Base-by-base conservation (phyloP, 768 basidiomycete genomes). In the Leccinum pellstonianum region DNA sequence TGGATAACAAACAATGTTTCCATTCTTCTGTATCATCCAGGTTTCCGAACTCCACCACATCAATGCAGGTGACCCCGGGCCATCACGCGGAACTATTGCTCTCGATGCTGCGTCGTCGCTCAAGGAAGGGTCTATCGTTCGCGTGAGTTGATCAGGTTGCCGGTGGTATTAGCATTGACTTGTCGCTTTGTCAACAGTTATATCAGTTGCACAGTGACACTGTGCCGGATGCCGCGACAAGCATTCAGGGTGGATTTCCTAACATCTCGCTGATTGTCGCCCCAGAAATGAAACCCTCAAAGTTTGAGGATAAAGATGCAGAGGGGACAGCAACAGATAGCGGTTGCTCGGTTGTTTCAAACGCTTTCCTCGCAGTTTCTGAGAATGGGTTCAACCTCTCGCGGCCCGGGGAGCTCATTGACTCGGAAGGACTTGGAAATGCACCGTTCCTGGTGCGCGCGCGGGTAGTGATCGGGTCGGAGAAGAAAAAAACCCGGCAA, bases 61-160 rank as follows among this genome's bases (percentile, higher is more conserved):
- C 59, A 83, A 79, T 23, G 86, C 89, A 0, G 90, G 90, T 3
- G 88, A 88, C 66, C 8, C 27, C 27, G 8, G 27, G 27, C 89
- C 88, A 2, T 84, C 84, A 15, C 80, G 86, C 5, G 90, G 90
- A 2, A 79, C 80, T 4, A 78, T 91, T 14, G 83, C 90, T 1
- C 74, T 92, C 1, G 82, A 84, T n/a, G 75, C 82, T 1, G 74
- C 78, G 21, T 75, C 73, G 12, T 81, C 86, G 3, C 87, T 87
- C 2, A 64, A 64, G 3, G 66, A 73, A 14, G 86, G 84, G 17
- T 73, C 80, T 7, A 60, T 65, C 3, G 81, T 89, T 15, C 82
- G 84, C 74, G 82, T 79, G 75, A 74, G 77, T 64, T 46, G 29
- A 35, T 54, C 33, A 9, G 7, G 52, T 41, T 25, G 8, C 17